These are phyloP conservation scores for Labyrinthula sp. DNA, from an alignment of 352 stramenopile genomes.

Conservation along the genomic window DNA sequence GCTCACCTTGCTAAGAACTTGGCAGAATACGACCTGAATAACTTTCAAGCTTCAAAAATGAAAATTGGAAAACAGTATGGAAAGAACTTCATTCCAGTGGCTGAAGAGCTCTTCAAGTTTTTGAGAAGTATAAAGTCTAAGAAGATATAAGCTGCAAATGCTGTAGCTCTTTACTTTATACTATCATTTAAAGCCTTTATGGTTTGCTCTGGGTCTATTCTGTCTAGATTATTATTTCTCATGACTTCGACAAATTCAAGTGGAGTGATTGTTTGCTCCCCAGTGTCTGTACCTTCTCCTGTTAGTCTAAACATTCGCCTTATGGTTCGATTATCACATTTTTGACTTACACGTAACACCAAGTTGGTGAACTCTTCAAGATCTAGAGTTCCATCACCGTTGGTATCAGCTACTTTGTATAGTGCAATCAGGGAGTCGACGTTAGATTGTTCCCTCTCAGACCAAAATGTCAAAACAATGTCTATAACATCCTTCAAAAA, in stretches of 20 bases:
- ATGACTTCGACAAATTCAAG: conserved; percentile 30
- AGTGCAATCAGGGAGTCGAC: conserved; percentile 42
- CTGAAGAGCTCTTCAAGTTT: no score
- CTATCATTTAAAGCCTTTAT: no score
- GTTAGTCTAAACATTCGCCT: conserved; percentile 49
- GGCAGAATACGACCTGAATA: no score
- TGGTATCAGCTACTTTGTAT: conserved; percentile 44
- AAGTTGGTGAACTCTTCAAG: conserved; percentile 46
- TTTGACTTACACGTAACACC: conserved; percentile 41
- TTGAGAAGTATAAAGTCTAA: no score
- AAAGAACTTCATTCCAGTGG: no score
- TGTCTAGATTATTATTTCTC: conserved; percentile 9
- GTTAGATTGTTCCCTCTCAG: conserved; percentile 44
- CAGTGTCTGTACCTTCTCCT: conserved; percentile 53
- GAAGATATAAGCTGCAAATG: no score
- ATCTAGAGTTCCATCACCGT: conserved; percentile 43
- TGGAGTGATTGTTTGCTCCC: conserved; percentile 44
- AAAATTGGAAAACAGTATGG: no score
- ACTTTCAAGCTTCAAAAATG: no score
- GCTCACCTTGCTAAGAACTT: no score
- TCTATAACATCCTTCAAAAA: conserved; percentile 48
- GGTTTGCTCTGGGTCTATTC: no score
- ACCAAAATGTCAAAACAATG: conserved; percentile 47
- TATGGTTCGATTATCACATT: conserved; percentile 39
- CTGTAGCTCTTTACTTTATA: no score